Conservation (phyloP, 140 eudicot species). For the Flaveria floridana region DNA sequence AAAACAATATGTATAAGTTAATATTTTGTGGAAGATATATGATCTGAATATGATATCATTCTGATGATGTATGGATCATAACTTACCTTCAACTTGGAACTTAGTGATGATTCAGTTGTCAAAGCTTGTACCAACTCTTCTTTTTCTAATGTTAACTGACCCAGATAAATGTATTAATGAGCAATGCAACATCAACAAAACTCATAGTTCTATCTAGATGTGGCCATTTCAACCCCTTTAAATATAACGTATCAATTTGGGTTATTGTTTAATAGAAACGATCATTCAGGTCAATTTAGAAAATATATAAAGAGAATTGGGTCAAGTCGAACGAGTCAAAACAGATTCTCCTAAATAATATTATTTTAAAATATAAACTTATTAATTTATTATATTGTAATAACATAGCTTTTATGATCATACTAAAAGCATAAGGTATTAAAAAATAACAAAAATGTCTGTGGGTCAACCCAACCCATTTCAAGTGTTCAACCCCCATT, state of each 20-base stretch:
- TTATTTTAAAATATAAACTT: too few relatives aligned
- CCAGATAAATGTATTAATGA: conserved; percentile 4
- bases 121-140: conserved; percentile 75
- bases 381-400: too few relatives aligned
- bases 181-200: not conserved
- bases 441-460: not conserved
- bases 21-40: not conserved
- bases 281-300: too few relatives aligned
- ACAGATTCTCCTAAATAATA: too few relatives aligned
- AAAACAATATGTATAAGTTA: not conserved
- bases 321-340: too few relatives aligned
- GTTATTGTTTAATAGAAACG: too few relatives aligned
- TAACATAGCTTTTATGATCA: not conserved
- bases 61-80: conserved; percentile 1
- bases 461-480: not conserved
- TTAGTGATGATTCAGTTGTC: conserved; percentile 64
- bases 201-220: not conserved
- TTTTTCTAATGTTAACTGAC: conserved; percentile 75
- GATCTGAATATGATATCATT: not conserved
- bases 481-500: not conserved
- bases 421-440: not conserved
- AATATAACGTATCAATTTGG: too few relatives aligned
- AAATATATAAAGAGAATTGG: too few relatives aligned
- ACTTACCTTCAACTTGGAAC: conserved; percentile 72
- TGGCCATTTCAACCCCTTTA: not conserved